Evolutionary conservation across 257 asterid species (phyloP).

Genomic region (Solanum peruvianum): DNA sequence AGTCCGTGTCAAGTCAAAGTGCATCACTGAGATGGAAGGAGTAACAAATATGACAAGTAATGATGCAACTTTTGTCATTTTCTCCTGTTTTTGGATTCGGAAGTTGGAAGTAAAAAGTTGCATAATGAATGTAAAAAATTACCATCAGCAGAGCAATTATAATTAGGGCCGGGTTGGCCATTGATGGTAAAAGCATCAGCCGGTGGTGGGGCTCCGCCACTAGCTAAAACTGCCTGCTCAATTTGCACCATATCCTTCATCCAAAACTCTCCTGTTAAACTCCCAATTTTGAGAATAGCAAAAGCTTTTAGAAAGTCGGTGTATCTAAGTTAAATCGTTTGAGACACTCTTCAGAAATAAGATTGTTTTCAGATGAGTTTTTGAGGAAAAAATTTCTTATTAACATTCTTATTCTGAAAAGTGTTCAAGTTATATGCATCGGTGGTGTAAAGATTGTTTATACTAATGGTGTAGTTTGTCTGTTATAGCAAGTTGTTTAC

Average conservation of each 20-base stretch:
- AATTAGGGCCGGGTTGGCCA: constrained; percentile 66
- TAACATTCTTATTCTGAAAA: background rate
- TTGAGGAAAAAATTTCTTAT: background rate
- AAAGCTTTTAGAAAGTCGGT: background rate
- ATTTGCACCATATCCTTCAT: constrained; percentile 28
- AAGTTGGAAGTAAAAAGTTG: background rate
- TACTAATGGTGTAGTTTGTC: background rate
- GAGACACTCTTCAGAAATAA: background rate
- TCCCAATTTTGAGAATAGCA: background rate
- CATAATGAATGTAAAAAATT: background rate
- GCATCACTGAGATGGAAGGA: background rate
- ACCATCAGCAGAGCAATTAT: constrained; percentile 55
- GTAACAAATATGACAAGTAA: background rate
- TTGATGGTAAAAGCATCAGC: constrained; percentile 59
- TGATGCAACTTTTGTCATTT: background rate
- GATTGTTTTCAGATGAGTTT: background rate
- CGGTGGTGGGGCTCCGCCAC: constrained; percentile 41
- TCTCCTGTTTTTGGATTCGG: background rate
- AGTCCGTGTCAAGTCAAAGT: background rate
- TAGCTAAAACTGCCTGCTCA: constrained; percentile 31
- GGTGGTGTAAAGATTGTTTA: background rate
- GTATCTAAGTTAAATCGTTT: background rate
- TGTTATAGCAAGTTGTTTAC: background rate
- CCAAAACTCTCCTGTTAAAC: constrained; percentile 47
- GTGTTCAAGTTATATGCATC: background rate